Conservation (phyloP, 768 basidiomycete species). For the Suillus subaureus region DNA sequence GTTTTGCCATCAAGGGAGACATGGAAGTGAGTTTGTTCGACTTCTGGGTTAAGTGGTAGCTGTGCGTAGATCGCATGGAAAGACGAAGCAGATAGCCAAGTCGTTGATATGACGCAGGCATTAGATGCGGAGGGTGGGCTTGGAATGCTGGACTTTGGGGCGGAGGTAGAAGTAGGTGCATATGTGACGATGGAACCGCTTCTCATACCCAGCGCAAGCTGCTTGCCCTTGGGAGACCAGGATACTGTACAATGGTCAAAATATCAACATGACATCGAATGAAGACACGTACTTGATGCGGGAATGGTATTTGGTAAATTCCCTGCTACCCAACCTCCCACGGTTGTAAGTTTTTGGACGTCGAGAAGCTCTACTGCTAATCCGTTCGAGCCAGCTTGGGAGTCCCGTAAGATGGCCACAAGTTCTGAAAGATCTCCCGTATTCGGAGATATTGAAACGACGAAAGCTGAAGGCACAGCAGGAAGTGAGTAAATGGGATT, state of each 20-base stretch:
- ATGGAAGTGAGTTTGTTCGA: constrained; percentile 45
- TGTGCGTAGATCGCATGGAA: constrained; percentile 69
- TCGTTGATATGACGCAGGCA: constrained; percentile 50
- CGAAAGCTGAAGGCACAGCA: constrained; percentile 42
- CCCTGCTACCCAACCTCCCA: constrained; percentile 58
- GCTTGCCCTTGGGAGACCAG: constrained; percentile 89
- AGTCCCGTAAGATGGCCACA: constrained; percentile 58
- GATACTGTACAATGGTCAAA: constrained; percentile 50
- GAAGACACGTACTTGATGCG: constrained; percentile 53
- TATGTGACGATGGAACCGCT: constrained; percentile 74
- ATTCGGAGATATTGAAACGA: constrained; percentile 64
- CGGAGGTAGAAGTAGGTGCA: constrained; percentile 53
- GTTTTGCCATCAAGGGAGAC: constrained; percentile 45
- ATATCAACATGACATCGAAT: constrained; percentile 4
- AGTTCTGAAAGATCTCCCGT: constrained; percentile 60
- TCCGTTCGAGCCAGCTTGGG: constrained; percentile 33
- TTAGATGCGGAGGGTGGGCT: constrained; percentile 53
- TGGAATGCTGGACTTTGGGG: constrained; percentile 58
- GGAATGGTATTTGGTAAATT: constrained; percentile 52
- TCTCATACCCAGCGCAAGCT: constrained; percentile 73
- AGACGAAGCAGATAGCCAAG: constrained; percentile 71
- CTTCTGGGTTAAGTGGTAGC: constrained; percentile 40
- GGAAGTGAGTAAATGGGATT: constrained; percentile 52
- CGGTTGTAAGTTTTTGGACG: constrained; percentile 46
- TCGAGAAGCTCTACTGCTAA: constrained; percentile 63